Evolutionary conservation across 1,139 yeast genomes (phyloP).

Genomic region (Yamadazyma sp.): DNA sequence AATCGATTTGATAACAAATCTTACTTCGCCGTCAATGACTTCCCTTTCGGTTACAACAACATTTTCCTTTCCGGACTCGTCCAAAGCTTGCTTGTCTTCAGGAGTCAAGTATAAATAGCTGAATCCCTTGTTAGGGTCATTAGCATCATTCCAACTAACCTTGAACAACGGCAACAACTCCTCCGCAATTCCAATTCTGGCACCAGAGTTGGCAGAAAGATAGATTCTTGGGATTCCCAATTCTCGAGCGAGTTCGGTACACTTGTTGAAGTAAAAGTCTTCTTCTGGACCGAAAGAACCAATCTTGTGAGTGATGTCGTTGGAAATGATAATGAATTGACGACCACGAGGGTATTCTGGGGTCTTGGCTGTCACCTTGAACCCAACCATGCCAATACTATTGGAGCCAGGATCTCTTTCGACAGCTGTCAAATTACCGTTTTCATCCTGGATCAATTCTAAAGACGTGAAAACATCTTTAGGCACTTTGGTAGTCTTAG

Average conservation of each 20-base stretch:
- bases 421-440: conserved; percentile 81
- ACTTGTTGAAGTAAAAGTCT: conserved; percentile 86
- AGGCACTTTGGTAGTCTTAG: conserved; percentile 58
- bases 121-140: conserved; percentile 82
- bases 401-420: conserved; percentile 96
- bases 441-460: conserved; percentile 81
- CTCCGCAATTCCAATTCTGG: conserved; percentile 97
- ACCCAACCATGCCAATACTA: conserved; percentile 96
- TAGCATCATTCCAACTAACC: conserved; percentile 88
- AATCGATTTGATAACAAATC: conserved; percentile 78
- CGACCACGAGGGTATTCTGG: conserved; percentile 98
- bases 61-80: conserved; percentile 57
- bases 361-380: conserved; percentile 85
- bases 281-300: conserved; percentile 99
- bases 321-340: conserved; percentile 87
- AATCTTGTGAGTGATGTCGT: conserved; percentile 94
- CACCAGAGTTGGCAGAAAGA: conserved; percentile 97
- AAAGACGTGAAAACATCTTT: conserved; percentile 75
- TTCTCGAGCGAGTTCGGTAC: conserved; percentile 86
- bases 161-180: conserved; percentile 86
- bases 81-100: conserved; percentile 62
- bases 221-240: conserved; percentile 93
- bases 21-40: conserved; percentile 82
- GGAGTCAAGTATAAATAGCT: conserved; percentile 78
- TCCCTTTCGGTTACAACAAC: conserved; percentile 74